These are phyloP conservation scores for Rhodotorula sp. DNA, from an alignment of 1,284 basidiomycete species.

Conservation along the genomic window DNA sequence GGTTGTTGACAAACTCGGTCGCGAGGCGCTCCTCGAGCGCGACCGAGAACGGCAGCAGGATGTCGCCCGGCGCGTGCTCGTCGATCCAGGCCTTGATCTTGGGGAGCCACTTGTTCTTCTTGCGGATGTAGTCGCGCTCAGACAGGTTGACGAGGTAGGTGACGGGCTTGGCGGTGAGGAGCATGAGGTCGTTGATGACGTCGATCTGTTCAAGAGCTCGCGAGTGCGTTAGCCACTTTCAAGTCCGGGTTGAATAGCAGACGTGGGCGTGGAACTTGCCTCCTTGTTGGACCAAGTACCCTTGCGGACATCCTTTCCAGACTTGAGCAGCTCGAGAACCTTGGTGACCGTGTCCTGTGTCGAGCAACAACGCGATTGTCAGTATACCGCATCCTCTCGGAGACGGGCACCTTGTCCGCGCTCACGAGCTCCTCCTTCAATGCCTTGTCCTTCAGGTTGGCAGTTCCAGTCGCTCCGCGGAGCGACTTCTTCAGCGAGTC, in stretches of 20 bases:
- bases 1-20: constrained; percentile 60
- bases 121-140: constrained; percentile 90
- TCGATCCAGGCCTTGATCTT: constrained; percentile 99
- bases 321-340: constrained; percentile 72
- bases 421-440: constrained; percentile 92
- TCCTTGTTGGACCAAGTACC: constrained; percentile 95
- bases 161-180: constrained; percentile 95
- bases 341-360: constrained; percentile 77
- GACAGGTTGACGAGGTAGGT: constrained; percentile 98
- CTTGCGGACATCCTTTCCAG: constrained; percentile 92
- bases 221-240: background rate
- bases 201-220: constrained; percentile 66
- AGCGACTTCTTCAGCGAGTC: constrained; percentile 73
- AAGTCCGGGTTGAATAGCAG: background rate
- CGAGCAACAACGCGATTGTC: background rate
- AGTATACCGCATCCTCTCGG: background rate
- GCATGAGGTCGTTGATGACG: constrained; percentile 84
- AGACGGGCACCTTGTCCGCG: constrained; percentile 20
- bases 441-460: constrained; percentile 86
- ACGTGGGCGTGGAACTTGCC: constrained; percentile 57
- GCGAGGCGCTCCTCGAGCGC: constrained; percentile 89
- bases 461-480: constrained; percentile 66
- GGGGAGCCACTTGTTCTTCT: constrained; percentile 99
- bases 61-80: constrained; percentile 91
- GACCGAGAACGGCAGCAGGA: constrained; percentile 95